phyloP scores from a whole-genome alignment of 1,139 yeast genomes.

The Suhomyces bokatorum region DNA sequence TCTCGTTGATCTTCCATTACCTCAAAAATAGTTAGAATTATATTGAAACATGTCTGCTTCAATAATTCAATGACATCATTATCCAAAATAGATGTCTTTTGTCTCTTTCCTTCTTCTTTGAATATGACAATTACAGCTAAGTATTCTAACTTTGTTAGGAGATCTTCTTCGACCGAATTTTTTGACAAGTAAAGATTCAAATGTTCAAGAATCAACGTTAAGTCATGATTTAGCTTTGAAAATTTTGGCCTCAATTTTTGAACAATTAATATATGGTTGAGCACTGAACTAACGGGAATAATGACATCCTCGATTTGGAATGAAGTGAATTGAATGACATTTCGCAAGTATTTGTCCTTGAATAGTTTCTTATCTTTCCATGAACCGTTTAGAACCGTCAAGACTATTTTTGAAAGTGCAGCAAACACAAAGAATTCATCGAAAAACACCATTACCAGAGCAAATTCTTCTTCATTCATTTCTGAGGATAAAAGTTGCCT shows the following conservation, averaged over 20 bases:
- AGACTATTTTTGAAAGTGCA: constrained; percentile 31
- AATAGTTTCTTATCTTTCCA: constrained; percentile 43
- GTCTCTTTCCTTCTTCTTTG: constrained; percentile 24
- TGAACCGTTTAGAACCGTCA: constrained; percentile 42
- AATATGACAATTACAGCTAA: constrained; percentile 42
- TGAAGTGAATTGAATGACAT: constrained; percentile 41
- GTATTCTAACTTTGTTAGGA: constrained; percentile 54
- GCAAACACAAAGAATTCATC: no score
- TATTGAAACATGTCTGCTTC: constrained; percentile 33
- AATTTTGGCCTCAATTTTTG: constrained; percentile 5
- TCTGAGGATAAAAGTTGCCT: neutral
- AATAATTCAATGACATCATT: constrained; percentile 29
- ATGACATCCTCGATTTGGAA: constrained; percentile 37
- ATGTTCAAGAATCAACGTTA: constrained; percentile 6
- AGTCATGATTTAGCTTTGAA: constrained; percentile 6
- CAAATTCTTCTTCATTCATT: neutral
- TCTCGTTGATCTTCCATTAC: constrained; percentile 51
- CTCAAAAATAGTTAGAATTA: constrained; percentile 48
- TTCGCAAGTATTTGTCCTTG: constrained; percentile 44
- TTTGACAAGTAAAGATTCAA: constrained; percentile 16
- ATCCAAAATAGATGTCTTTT: constrained; percentile 14
- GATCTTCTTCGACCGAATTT: constrained; percentile 42
- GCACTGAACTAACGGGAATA: constrained; percentile 17
- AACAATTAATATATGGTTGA: neutral
- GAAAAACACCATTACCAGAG: constrained; percentile 30